phyloP scores from a whole-genome alignment of 768 basidiomycete genomes.

The Pseudohyphozyma bogoriensis region DNA sequence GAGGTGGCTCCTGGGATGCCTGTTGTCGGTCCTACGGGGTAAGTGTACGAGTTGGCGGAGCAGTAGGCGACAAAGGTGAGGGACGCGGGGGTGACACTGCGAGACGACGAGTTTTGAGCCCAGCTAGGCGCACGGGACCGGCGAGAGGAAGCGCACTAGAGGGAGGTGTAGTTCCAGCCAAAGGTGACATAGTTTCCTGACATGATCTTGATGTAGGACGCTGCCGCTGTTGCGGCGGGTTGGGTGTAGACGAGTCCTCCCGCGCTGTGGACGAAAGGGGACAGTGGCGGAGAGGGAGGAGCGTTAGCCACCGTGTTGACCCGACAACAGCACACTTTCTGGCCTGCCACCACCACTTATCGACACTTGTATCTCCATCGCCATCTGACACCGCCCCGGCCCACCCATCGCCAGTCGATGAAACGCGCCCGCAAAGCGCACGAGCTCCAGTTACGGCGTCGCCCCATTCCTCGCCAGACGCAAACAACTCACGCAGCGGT shows the following conservation, averaged over 20 bases:
- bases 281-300: slow-evolving; percentile 16
- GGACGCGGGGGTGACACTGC: slow-evolving; percentile 51
- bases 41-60: slow-evolving; percentile 73
- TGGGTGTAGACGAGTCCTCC: slow-evolving; percentile 62
- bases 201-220: slow-evolving; percentile 83
- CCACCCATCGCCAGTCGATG: too few species aligned
- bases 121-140: too few species aligned
- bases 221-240: slow-evolving; percentile 63
- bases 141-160: slow-evolving; percentile 41
- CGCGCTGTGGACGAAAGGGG: slow-evolving; percentile 29
- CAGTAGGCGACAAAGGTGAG: slow-evolving; percentile 74
- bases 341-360: background rate
- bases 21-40: slow-evolving; percentile 69
- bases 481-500: slow-evolving; percentile 2
- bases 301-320: too few species aligned
- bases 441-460: too few species aligned
- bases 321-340: background rate
- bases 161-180: slow-evolving; percentile 76
- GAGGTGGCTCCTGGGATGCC: slow-evolving; percentile 62
- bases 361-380: background rate
- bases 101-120: slow-evolving; percentile 2
- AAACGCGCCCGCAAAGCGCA: too few species aligned
- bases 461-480: too few species aligned
- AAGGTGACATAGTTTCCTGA: slow-evolving; percentile 64
- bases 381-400: too few species aligned